Evolutionary conservation across 2,329 filamentous ascomycete genomes (phyloP), one percentile per base, ranked within the genome.

Genomic region (Tympanopsis confertula): DNA sequence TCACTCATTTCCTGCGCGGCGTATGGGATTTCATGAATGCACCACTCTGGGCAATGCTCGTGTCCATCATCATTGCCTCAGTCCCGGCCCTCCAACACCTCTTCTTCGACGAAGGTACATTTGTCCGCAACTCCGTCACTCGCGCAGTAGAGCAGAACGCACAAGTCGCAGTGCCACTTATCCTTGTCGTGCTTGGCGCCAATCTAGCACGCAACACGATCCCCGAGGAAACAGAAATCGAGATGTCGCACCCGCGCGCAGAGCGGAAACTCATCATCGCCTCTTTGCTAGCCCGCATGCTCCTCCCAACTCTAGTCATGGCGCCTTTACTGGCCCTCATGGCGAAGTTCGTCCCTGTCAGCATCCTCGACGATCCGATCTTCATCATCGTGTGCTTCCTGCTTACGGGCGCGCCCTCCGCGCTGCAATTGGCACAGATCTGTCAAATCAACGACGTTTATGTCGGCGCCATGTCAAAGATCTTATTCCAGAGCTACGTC

Each of bases 351-450:
- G 74, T 94, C 19, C 86, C 86, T 3, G 73, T 98, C 52, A 93
- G 85, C 65, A 96, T 98, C 49, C 68, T 98, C 22, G 91, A 93
- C 55, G 91, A 98, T 54, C 91, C 91, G 7, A 98, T 98, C 50
- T 98, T 98, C 58, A 80, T 98, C 47, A 86, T 98, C 47, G 91
- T 98, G 24, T 95, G 88, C 62, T 98, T 96, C 71, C 68, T 98
- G 45, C 82, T 98, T 47, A 89, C 86, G 0, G 91, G 91, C 24
- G 91, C 91, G 3, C 91, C 91, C 4, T 93, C 83, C 44, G 91
- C 91, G 19, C 68, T 98, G 45, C 91, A 98, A 62, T 66, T 98
- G 52, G 89, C 91, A 5, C 91, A 98, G 63, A 98, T 98, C 43
- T 98, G 91, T 63, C 91, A 96, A 69, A 84, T 96, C 63, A 98